Conservation (phyloP, 176 grass and related monocot genomes). For the Stipa capillata region DNA sequence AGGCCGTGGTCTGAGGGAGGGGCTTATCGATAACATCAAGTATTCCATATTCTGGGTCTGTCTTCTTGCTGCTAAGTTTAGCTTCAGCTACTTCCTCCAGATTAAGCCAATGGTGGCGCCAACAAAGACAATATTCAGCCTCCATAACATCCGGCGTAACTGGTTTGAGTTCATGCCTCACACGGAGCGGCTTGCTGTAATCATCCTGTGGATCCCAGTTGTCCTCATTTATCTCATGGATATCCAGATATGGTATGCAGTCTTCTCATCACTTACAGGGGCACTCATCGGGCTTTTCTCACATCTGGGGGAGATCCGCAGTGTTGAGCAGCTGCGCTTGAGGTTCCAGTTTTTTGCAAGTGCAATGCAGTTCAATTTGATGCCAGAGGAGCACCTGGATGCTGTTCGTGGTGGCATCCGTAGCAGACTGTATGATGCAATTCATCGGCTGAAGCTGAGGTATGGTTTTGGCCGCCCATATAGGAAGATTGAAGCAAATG, state of each 20-base stretch:
- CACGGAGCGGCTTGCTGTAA: constrained; percentile 61
- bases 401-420: constrained; percentile 38
- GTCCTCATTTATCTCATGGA: constrained; percentile 94
- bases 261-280: constrained; percentile 75
- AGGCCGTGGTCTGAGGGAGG: constrained; percentile 83
- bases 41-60: constrained; percentile 68
- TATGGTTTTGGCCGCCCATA: constrained; percentile 89
- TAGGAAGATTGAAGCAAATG: constrained; percentile 70
- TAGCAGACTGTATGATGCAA: constrained; percentile 57
- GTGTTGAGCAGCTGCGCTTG: constrained; percentile 78
- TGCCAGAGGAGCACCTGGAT: constrained; percentile 64
- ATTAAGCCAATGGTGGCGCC: constrained; percentile 75
- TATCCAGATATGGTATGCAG: constrained; percentile 96
- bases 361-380: constrained; percentile 97
- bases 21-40: constrained; percentile 77
- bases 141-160: constrained; percentile 40
- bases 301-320: constrained; percentile 91
- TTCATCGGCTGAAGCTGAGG: constrained; percentile 73
- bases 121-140: constrained; percentile 66
- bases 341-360: constrained; percentile 97
- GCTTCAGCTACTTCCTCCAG: constrained; percentile 92
- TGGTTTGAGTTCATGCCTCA: constrained; percentile 95
- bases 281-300: constrained; percentile 85
- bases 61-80: constrained; percentile 70
- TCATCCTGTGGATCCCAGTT: constrained; percentile 81